These are phyloP conservation scores for Diddensiella transvaalensis DNA, from an alignment of 805 yeast species.

Conservation along the genomic window DNA sequence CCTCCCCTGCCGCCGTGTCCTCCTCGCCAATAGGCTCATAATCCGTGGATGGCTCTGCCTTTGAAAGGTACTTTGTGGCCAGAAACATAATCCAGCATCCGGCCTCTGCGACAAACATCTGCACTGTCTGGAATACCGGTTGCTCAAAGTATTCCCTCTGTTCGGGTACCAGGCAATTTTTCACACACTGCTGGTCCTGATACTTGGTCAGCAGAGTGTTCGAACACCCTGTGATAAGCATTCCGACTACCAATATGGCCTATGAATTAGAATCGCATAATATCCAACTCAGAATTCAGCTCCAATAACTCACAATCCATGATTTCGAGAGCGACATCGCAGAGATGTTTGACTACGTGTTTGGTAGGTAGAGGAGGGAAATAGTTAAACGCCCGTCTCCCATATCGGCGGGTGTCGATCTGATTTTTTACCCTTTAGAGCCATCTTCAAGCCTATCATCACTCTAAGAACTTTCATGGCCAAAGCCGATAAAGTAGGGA, in stretches of 20 bases:
- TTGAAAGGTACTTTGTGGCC: slow-evolving; percentile 23
- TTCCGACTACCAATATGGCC: slow-evolving; percentile 42
- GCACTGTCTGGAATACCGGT: slow-evolving; percentile 74
- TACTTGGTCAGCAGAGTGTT: slow-evolving; percentile 72
- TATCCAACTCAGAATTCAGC: background rate
- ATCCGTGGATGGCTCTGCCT: background rate
- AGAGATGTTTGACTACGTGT: too few relatives aligned
- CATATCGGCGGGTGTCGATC: too few relatives aligned
- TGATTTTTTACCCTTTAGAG: too few relatives aligned
- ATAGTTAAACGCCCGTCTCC: too few relatives aligned
- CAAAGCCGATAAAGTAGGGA: background rate
- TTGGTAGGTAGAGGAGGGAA: too few relatives aligned
- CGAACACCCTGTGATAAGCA: slow-evolving; percentile 63
- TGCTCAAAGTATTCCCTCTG: slow-evolving; percentile 60
- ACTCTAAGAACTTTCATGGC: background rate
- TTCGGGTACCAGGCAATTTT: slow-evolving; percentile 43
- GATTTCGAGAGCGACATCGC: background rate
- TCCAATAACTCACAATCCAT: slow-evolving; percentile 2
- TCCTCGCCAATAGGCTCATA: background rate
- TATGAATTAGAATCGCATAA: background rate
- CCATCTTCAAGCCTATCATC: too few relatives aligned
- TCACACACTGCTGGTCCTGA: slow-evolving; percentile 73
- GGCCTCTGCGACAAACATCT: slow-evolving; percentile 77
- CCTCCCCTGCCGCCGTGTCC: slow-evolving; percentile 8
- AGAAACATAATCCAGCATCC: slow-evolving; percentile 44